Conservation (phyloP, 2,329 filamentous ascomycete species). For the Magnaporthiopsis incrustans region DNA sequence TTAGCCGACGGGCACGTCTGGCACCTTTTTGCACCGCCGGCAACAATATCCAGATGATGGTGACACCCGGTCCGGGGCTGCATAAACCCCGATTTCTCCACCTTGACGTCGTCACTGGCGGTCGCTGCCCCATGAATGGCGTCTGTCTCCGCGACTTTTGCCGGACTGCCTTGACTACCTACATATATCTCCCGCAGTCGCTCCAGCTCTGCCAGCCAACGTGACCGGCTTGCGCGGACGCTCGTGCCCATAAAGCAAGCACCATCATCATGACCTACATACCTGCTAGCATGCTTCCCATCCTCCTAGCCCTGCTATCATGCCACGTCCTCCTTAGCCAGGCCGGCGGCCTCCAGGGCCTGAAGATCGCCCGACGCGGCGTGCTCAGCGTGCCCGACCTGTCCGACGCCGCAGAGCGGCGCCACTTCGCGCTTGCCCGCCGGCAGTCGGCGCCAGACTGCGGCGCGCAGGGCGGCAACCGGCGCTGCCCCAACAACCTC, state of each 20-base stretch:
- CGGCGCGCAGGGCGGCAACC: conserved; percentile 10
- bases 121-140: not conserved
- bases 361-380: not conserved
- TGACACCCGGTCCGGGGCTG: not conserved
- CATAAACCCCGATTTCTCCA: not conserved
- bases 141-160: not conserved
- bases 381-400: not conserved
- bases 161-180: not conserved
- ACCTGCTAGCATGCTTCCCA: not conserved
- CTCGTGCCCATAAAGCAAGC: too few relatives aligned
- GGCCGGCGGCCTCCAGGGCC: not conserved
- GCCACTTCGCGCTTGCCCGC: not conserved
- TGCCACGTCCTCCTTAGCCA: not conserved
- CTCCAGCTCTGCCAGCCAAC: not conserved
- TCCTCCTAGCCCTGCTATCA: not conserved
- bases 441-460: conserved; percentile 6
- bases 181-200: not conserved
- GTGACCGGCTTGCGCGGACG: not conserved
- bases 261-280: not conserved
- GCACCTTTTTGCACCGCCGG: not conserved
- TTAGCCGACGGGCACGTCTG: not conserved
- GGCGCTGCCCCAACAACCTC: conserved; percentile 13
- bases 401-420: not conserved
- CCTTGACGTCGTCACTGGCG: not conserved
- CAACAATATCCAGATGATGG: not conserved